A percentile compares a stretch with the other conserved stretches of the same genome.
These are phyloP conservation scores for Ambrosiella beaveri DNA, from an alignment of 2,329 filamentous ascomycete genomes.

Conservation along the genomic window DNA sequence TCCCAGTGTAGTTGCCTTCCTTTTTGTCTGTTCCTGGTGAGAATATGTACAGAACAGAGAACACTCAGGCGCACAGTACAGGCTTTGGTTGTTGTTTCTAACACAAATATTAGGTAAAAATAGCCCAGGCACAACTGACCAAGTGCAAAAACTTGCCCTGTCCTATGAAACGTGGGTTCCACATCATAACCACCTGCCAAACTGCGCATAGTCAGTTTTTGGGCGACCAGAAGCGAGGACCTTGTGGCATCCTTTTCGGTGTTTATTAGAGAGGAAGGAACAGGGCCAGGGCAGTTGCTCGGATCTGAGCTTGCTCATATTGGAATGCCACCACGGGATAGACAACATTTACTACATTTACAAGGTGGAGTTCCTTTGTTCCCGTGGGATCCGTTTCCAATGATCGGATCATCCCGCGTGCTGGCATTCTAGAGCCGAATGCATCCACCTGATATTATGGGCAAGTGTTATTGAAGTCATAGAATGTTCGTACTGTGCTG, in stretches of 20 bases:
- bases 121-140: background rate
- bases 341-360: too few species aligned
- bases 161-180: background rate
- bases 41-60: background rate
- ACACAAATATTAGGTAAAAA: background rate
- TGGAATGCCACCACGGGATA: too few species aligned
- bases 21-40: background rate
- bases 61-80: background rate
- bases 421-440: background rate
- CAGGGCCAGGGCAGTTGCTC: slow-evolving; percentile 1
- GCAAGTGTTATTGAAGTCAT: background rate
- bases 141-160: background rate
- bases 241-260: background rate
- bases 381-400: background rate
- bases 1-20: background rate
- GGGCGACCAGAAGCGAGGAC: background rate
- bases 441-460: background rate
- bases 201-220: slow-evolving; percentile 5
- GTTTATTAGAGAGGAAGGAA: background rate
- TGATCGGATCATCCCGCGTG: background rate
- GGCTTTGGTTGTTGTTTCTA: background rate
- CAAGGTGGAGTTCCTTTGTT: background rate
- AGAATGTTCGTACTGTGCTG: background rate
- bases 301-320: background rate
- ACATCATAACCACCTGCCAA: slow-evolving; percentile 7